Evolutionary conservation across 768 basidiomycete species (phyloP).

Genomic region (Phanerodontia chrysosporium): DNA sequence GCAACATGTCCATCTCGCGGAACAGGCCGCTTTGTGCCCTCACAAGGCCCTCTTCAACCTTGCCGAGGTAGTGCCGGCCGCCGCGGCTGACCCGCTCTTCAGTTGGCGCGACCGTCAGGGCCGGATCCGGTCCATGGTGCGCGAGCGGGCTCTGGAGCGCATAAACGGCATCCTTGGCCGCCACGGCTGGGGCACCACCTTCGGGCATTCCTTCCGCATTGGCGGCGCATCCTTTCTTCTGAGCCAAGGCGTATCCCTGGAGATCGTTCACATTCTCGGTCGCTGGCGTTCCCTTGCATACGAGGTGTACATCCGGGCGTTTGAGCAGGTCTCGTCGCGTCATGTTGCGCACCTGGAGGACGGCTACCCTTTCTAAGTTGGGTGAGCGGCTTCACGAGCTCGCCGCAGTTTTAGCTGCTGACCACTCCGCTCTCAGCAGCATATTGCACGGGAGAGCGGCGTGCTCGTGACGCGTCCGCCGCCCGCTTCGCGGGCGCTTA

Average conservation of each 20-base stretch:
- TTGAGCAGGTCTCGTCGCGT: conserved; percentile 19
- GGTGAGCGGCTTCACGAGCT: conserved; percentile 1
- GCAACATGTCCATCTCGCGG: conserved; percentile 26
- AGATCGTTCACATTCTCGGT: conserved; percentile 31
- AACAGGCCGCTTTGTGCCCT: conserved; percentile 25
- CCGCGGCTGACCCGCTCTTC: conserved; percentile 29
- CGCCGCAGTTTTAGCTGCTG: conserved; percentile 1
- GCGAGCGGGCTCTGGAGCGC: conserved; percentile 19
- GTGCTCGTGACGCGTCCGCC: not conserved
- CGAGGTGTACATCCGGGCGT: conserved; percentile 32
- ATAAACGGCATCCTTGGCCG: conserved; percentile 29
- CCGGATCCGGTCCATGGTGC: conserved; percentile 27
- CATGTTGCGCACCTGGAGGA: conserved; percentile 10
- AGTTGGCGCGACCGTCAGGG: conserved; percentile 30
- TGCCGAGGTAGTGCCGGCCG: conserved; percentile 22
- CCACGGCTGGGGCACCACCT: conserved; percentile 28
- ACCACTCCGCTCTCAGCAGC: not conserved
- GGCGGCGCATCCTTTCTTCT: conserved; percentile 37
- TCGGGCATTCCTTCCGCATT: conserved; percentile 41
- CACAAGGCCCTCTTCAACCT: conserved; percentile 30
- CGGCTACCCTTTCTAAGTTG: not conserved
- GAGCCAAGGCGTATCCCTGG: conserved; percentile 27
- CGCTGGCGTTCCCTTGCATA: conserved; percentile 38
- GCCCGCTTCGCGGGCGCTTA: not conserved
- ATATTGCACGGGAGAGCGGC: not conserved